These are phyloP conservation scores for Arabidopsis suecica DNA, from an alignment of 345 rosid species.

Conservation along the genomic window DNA sequence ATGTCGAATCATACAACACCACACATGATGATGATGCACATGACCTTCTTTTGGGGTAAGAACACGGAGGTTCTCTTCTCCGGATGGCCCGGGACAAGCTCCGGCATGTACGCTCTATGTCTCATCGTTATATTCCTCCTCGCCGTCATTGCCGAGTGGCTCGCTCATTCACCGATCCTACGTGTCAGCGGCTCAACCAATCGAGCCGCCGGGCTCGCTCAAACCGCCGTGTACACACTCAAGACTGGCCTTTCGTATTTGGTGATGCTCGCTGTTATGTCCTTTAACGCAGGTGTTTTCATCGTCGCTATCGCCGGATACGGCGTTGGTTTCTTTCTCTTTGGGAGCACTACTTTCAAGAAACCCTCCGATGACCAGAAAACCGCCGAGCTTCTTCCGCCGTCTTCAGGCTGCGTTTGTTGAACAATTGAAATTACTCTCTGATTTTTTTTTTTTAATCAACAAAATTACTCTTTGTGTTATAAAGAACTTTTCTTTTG, in stretches of 20 bases:
- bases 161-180: constrained; percentile 53
- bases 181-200: constrained; percentile 38
- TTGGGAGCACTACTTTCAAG: constrained; percentile 59
- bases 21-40: constrained; percentile 60
- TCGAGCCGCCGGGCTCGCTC: constrained; percentile 53
- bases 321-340: constrained; percentile 65
- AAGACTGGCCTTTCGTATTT: constrained; percentile 64
- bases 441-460: background rate
- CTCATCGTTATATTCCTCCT: constrained; percentile 56
- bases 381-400: constrained; percentile 53
- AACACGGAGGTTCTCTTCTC: constrained; percentile 65
- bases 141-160: constrained; percentile 57
- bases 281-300: constrained; percentile 82
- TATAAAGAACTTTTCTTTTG: background rate
- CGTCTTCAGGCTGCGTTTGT: constrained; percentile 36
- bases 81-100: constrained; percentile 66
- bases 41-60: constrained; percentile 81
- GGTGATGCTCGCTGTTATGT: constrained; percentile 89
- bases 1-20: constrained; percentile 34
- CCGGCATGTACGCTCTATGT: constrained; percentile 63
- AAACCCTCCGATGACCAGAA: constrained; percentile 37
- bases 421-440: constrained; percentile 8
- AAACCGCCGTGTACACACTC: constrained; percentile 55
- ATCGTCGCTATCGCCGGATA: constrained; percentile 73
- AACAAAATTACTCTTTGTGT: background rate